phyloP scores from a whole-genome alignment of 345 rosid genomes.

The Draba incana region DNA sequence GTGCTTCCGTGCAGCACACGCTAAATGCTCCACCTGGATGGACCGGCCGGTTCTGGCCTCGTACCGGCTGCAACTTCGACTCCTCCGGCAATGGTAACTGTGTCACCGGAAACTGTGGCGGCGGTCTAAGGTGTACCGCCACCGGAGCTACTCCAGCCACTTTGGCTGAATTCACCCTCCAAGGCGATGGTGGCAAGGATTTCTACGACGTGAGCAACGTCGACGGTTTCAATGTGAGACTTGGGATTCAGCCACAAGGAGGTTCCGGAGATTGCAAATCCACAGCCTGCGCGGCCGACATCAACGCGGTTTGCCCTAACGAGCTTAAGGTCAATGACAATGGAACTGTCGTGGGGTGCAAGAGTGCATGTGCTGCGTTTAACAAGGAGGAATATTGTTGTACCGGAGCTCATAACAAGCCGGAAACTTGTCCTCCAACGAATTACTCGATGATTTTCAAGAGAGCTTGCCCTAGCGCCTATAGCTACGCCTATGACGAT shows the following conservation, averaged over 20 bases:
- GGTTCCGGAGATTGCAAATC: conserved; percentile 68
- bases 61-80: conserved; percentile 75
- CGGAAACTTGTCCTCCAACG: conserved; percentile 75
- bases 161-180: conserved; percentile 68
- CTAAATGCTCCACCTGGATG: conserved; percentile 63
- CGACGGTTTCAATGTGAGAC: conserved; percentile 77
- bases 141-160: conserved; percentile 74
- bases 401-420: conserved; percentile 67
- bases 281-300: conserved; percentile 72
- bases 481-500: conserved; percentile 87
- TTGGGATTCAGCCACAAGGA: conserved; percentile 60
- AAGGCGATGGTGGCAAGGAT: conserved; percentile 47
- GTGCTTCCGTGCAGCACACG: conserved; percentile 42
- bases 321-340: conserved; percentile 50
- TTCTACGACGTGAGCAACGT: conserved; percentile 86
- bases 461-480: conserved; percentile 78
- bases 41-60: conserved; percentile 88
- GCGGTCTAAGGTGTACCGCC: conserved; percentile 54
- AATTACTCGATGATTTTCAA: conserved; percentile 75
- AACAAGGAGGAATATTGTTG: conserved; percentile 73
- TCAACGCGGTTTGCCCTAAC: conserved; percentile 60
- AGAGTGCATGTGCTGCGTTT: conserved; percentile 73
- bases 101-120: conserved; percentile 77
- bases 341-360: conserved; percentile 61
- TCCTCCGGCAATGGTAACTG: conserved; percentile 62